Conservation (phyloP, 306 rosid genomes). For the Biancaea sappan region DNA sequence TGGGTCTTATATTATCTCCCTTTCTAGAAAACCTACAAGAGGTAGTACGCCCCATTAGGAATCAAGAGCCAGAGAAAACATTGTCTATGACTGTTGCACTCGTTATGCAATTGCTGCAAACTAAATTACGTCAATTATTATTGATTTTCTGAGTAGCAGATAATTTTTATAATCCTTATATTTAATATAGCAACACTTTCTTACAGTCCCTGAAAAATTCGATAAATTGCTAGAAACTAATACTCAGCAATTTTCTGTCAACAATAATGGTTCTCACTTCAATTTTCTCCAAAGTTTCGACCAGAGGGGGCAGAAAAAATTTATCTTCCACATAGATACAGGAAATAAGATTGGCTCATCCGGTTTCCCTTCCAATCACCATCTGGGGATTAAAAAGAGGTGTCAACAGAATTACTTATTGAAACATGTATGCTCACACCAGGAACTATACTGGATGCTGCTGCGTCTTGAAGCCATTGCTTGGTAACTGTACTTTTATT, state of each 20-base stretch:
- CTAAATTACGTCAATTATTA: too few species aligned
- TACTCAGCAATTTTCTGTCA: not conserved
- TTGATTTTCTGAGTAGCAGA: too few species aligned
- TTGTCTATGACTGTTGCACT: not conserved
- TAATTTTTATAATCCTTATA: not conserved
- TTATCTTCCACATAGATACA: not conserved
- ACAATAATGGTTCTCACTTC: not conserved
- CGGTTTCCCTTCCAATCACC: not conserved
- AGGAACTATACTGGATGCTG: constrained; percentile 19
- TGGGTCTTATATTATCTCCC: not conserved
- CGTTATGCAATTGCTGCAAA: too few species aligned
- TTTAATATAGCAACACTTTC: not conserved
- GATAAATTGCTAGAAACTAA: not conserved
- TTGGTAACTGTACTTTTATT: not conserved
- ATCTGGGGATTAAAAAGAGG: not conserved
- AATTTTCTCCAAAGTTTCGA: not conserved
- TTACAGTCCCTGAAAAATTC: not conserved
- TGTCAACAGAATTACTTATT: not conserved
- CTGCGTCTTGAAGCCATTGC: constrained; percentile 7
- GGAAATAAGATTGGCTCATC: not conserved
- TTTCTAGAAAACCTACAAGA: not conserved
- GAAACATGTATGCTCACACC: not conserved
- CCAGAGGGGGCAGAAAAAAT: not conserved
- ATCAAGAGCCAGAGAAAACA: not conserved
- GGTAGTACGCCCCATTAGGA: not conserved